Evolutionary conservation across 441 rosid species (phyloP), one percentile per base, ranked within the genome.

Genomic region (Populus tomentosa): DNA sequence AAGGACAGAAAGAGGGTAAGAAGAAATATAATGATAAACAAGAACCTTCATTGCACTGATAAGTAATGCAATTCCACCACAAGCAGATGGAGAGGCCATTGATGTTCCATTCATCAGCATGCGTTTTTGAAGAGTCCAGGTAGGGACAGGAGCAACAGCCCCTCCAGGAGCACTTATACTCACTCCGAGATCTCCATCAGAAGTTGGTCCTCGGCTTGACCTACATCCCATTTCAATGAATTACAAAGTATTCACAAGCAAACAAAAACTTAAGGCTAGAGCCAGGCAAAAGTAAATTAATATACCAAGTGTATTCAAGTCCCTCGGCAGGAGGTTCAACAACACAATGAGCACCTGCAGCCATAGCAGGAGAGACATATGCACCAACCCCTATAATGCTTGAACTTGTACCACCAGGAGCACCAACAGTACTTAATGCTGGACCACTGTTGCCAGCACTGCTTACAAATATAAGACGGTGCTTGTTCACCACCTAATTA

Each of bases 391-490:
- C 98, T 78, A 97, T 94, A 75, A 97, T 94, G 84, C 98, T 91
- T 66, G 98, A 90, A 71, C 92, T 85, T 80, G 98, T 97, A 78
- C 99, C 98, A 73, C 99, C 98, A 70, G 99, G 98, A 77, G 98
- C 98, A 83, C 99, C 98, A 75, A 94, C 98, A 63, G 98, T 94
- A 81, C 87, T 93, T 84, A 97, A 85, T 86, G 97, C 98, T 76
- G 99, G 98, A 82, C 99, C 99, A 81, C 90, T 97, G 86, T 97
- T 94, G 78, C 99, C 99, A 84, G 98, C 99, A 89, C 99, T 94
- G 76, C 99, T 97, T 73, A 97, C 93, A 83, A 93, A 94, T 85
- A 93, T 86, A 73, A 97, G 69, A 46, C 91, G 94, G 82, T 91
- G 91, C 85, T 97, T 91, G 85, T 94, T 88, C 80, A 97, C 98